These are phyloP conservation scores for Yamadazyma oceani DNA, from an alignment of 1,139 yeast genomes.

Conservation along the genomic window DNA sequence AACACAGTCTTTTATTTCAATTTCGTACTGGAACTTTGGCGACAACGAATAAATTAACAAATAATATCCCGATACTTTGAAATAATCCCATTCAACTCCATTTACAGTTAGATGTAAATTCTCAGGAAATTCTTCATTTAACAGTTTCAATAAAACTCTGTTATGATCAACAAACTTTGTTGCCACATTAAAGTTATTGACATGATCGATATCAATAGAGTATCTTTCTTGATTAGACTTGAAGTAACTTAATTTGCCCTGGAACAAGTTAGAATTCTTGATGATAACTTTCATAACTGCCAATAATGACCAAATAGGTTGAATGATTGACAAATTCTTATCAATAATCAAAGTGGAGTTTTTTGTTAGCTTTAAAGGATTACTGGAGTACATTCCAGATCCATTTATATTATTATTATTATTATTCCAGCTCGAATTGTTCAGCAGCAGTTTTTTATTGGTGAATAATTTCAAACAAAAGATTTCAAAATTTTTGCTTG, in stretches of 20 bases:
- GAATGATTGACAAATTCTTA: slow-evolving; percentile 31
- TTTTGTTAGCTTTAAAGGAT: slow-evolving; percentile 17
- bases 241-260: slow-evolving; percentile 47
- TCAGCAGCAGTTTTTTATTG: slow-evolving; percentile 20
- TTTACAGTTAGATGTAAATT: slow-evolving; percentile 53
- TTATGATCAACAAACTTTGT: slow-evolving; percentile 33
- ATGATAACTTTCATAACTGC: slow-evolving; percentile 62
- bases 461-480: slow-evolving; percentile 46
- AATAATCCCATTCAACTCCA: slow-evolving; percentile 59
- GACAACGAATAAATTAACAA: slow-evolving; percentile 64
- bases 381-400: too few relatives aligned
- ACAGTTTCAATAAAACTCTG: slow-evolving; percentile 43
- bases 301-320: slow-evolving; percentile 68
- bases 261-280: slow-evolving; percentile 48
- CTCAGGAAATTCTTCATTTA: slow-evolving; percentile 29
- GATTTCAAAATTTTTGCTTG: slow-evolving; percentile 56
- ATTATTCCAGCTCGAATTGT: slow-evolving; percentile 1
- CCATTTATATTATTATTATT: too few relatives aligned
- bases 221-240: slow-evolving; percentile 23
- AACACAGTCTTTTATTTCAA: slow-evolving; percentile 44
- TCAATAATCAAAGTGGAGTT: slow-evolving; percentile 16
- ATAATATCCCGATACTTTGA: slow-evolving; percentile 41
- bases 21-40: slow-evolving; percentile 66
- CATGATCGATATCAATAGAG: slow-evolving; percentile 8
- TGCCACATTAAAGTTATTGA: slow-evolving; percentile 21